phyloP scores from a whole-genome alignment of 2,329 filamentous ascomycete species.

The Clathrospora elynae region DNA sequence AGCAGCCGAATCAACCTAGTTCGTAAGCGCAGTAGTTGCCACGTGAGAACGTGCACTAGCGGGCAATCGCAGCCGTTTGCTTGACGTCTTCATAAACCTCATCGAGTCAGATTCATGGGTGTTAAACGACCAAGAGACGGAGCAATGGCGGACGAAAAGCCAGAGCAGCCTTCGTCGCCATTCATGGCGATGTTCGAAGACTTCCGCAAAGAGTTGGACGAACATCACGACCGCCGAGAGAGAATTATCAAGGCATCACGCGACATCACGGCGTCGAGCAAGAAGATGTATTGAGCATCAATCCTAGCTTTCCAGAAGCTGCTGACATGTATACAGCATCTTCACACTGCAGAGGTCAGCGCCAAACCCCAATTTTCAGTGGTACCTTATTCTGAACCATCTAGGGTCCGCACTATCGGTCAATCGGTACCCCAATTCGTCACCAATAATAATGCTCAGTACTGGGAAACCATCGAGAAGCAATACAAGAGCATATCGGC shows the following conservation, averaged over 20 bases:
- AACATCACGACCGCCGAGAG: constrained; percentile 92
- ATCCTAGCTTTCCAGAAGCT: not conserved
- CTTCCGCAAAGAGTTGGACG: constrained; percentile 86
- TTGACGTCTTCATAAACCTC: constrained; percentile 19
- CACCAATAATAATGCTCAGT: constrained; percentile 69
- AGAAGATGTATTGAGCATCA: constrained; percentile 77
- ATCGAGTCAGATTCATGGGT: constrained; percentile 22
- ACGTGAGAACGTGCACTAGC: constrained; percentile 31
- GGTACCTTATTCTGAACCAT: constrained; percentile 10
- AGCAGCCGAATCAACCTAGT: constrained; percentile 27
- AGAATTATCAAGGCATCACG: constrained; percentile 87
- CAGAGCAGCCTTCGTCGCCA: constrained; percentile 47
- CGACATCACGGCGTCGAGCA: constrained; percentile 91
- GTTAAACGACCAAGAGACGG: constrained; percentile 46
- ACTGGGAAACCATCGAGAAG: constrained; percentile 71
- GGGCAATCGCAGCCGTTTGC: constrained; percentile 28
- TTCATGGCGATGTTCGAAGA: constrained; percentile 76
- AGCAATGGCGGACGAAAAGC: constrained; percentile 42
- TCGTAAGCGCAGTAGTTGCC: constrained; percentile 22
- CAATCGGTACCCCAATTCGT: constrained; percentile 70
- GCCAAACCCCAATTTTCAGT: not conserved
- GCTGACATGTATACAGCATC: constrained; percentile 61
- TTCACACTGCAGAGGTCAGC: constrained; percentile 78
- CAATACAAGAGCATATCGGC: constrained; percentile 70
- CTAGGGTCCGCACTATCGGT: constrained; percentile 65